phyloP scores from a whole-genome alignment of 2,329 filamentous ascomycete genomes.

The Atkinsonella hypoxylon region DNA sequence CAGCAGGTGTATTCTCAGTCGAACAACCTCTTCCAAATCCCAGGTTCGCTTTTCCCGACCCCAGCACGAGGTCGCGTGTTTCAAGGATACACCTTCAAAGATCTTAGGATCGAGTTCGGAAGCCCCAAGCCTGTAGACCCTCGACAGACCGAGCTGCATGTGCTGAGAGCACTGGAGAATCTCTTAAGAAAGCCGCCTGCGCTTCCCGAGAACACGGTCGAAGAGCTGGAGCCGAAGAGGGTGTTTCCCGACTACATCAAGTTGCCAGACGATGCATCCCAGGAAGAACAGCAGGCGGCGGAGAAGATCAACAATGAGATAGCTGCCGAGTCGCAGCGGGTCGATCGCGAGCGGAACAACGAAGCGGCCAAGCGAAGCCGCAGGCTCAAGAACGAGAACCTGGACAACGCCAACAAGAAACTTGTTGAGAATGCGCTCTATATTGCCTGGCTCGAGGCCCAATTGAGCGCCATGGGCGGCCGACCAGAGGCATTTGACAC shows the following conservation, averaged over 20 bases:
- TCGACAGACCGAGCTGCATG: background rate
- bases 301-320: constrained; percentile 16
- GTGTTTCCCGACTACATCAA: constrained; percentile 10
- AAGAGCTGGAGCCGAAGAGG: constrained; percentile 17
- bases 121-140: background rate
- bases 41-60: background rate
- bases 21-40: background rate
- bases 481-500: background rate
- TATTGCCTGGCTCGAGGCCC: constrained; percentile 6
- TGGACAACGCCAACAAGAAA: constrained; percentile 4
- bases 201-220: constrained; percentile 15
- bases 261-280: constrained; percentile 7
- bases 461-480: constrained; percentile 4
- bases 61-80: background rate
- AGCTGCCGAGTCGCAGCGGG: constrained; percentile 11
- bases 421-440: constrained; percentile 8
- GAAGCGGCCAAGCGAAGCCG: constrained; percentile 25
- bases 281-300: constrained; percentile 2
- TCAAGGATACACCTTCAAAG: background rate
- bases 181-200: constrained; percentile 12
- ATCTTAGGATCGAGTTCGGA: constrained; percentile 1
- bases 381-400: constrained; percentile 9
- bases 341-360: constrained; percentile 25
- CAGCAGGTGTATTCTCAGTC: background rate
- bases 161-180: background rate